These are phyloP conservation scores for Draba incana DNA, from an alignment of 345 rosid species.

Conservation along the genomic window DNA sequence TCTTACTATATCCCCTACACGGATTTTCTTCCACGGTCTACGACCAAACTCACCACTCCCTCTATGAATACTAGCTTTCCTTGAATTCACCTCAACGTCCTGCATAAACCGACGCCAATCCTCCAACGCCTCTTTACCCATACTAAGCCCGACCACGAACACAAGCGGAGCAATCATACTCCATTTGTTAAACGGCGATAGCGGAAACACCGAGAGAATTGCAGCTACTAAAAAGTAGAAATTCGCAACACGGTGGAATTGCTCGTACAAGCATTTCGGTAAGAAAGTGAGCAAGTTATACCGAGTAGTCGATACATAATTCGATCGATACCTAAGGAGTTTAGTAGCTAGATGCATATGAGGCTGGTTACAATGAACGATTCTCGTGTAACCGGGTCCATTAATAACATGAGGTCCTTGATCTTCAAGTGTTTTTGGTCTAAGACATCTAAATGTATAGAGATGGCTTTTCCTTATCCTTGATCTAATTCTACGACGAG, in stretches of 20 bases:
- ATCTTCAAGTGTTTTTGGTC: slow-evolving; percentile 39
- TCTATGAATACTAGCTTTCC: slow-evolving; percentile 49
- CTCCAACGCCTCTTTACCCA: slow-evolving; percentile 74
- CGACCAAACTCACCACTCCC: slow-evolving; percentile 52
- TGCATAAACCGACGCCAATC: slow-evolving; percentile 68
- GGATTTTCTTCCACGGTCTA: slow-evolving; percentile 58
- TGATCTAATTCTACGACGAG: slow-evolving; percentile 72
- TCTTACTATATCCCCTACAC: slow-evolving; percentile 67
- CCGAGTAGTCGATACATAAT: slow-evolving; percentile 68
- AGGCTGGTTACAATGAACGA: slow-evolving; percentile 58
- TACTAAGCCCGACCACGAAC: slow-evolving; percentile 69
- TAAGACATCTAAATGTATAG: slow-evolving; percentile 63
- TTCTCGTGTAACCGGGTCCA: slow-evolving; percentile 39
- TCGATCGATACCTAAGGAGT: slow-evolving; percentile 50
- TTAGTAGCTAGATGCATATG: slow-evolving; percentile 45
- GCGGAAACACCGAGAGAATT: slow-evolving; percentile 45
- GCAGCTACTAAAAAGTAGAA: slow-evolving; percentile 70
- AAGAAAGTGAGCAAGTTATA: slow-evolving; percentile 63
- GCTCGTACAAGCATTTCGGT: slow-evolving; percentile 73
- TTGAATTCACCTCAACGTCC: slow-evolving; percentile 56
- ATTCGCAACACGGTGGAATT: slow-evolving; percentile 81
- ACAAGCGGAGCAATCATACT: slow-evolving; percentile 67
- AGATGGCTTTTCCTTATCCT: slow-evolving; percentile 72
- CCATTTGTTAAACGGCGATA: slow-evolving; percentile 51
- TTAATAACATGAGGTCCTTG: slow-evolving; percentile 36